These are phyloP conservation scores for Ophiostoma novo-ulmi DNA, from an alignment of 2,329 filamentous ascomycete genomes.

Conservation along the genomic window DNA sequence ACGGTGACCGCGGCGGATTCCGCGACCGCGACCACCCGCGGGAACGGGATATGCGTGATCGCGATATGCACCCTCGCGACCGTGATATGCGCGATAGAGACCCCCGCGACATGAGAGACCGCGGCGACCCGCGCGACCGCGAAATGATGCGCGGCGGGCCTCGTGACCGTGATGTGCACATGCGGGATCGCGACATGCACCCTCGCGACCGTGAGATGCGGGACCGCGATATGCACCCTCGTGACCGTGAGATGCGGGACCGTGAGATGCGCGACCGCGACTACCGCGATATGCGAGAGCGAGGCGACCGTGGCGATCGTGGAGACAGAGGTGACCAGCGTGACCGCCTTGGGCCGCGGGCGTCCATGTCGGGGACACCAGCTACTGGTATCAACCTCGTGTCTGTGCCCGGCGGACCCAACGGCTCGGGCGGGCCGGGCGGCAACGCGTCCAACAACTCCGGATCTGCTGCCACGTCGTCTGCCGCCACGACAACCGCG, in stretches of 20 bases:
- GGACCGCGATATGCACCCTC: background rate
- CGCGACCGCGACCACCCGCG: background rate
- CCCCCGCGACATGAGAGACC: background rate
- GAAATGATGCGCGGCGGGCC: background rate
- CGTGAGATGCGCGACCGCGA: conserved; percentile 12
- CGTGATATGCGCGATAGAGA: conserved; percentile 6
- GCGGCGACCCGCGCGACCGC: background rate
- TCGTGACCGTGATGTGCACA: conserved; percentile 5
- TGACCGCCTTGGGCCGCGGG: background rate
- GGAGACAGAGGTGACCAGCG: background rate
- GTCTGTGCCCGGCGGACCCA: background rate
- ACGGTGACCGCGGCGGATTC: background rate
- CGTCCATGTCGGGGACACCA: background rate
- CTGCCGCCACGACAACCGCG: conserved; percentile 22
- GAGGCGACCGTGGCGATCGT: too few species aligned
- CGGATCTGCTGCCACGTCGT: background rate
- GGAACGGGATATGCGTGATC: conserved; percentile 2
- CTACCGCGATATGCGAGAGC: background rate
- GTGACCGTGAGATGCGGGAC: background rate
- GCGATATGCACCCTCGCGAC: conserved; percentile 15
- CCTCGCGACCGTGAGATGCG: conserved; percentile 7
- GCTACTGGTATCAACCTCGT: background rate
- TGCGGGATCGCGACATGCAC: conserved; percentile 15
- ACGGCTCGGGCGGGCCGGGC: background rate
- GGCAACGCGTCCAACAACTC: conserved; percentile 36